Base-by-base conservation (phyloP, 805 yeast species). In the Spathaspora gorwiae region DNA sequence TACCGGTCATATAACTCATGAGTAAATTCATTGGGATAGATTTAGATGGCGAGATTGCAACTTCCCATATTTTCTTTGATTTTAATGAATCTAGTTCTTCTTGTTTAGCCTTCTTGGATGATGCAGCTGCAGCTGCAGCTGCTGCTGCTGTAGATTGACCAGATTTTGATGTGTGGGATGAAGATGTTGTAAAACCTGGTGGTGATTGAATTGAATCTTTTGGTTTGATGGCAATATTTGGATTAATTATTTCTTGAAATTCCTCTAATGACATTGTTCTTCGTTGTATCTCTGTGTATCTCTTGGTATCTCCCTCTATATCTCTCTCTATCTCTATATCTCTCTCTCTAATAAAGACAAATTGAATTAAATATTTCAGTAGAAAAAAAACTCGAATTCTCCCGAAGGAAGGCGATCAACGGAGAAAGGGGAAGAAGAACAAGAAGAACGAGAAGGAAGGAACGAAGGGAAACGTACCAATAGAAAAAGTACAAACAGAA, bases 1-100 rank as follows among this genome's bases (percentile, higher is more conserved):
- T 84, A 30, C 98, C 98, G 0, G 96, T 81, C 88, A 92, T 87
- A 62, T 88, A 94, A 49, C 89, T 81, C 96, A 92, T 88, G 40
- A 88, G 69, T 41, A 87, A 63, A 57, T 88, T 94, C 95, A 89
- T 86, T 7, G 97, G 96, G n/a, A 94, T 76, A 14, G 63, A 57
- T 60, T 90, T 92, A 2, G 89, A 87, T 0, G 97, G 97, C 1
- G 81, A 80, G 12, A 78, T 64, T 2, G 97, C 95, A 34, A 87
- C 59, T 47, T 87, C 94, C 96, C 97, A 89, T 0, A 95, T 90
- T 56, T 85, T 86, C 56, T 83, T 78, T 19, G 68, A 60, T 54
- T 72, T 77, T 46, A 77, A 61, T 35, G 64, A 65, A 35, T 65
- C 72, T 36, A 71, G 50, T 27, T 54, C 50, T 3, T 54, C 59